These are phyloP conservation scores for Pseudocercospora fijiensis DNA, from an alignment of 2,329 filamentous ascomycete genomes.

Conservation along the genomic window DNA sequence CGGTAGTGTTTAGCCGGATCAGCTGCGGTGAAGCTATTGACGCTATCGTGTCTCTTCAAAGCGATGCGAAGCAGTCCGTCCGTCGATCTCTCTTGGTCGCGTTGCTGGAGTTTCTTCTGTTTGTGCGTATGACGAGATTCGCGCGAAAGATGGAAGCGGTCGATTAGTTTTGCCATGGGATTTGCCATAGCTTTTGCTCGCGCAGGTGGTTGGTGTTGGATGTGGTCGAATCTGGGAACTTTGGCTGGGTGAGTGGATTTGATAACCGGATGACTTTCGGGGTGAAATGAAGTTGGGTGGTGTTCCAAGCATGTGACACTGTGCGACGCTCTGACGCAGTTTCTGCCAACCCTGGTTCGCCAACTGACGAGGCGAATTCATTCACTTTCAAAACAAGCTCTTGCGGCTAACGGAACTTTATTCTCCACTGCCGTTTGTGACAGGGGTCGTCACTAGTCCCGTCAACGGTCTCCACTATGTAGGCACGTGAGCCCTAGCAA, in stretches of 20 bases:
- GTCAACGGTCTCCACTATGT: not conserved
- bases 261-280: not conserved
- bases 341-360: not conserved
- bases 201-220: not conserved
- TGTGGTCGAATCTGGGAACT: not conserved
- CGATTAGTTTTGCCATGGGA: conserved; percentile 8
- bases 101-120: conserved; percentile 8
- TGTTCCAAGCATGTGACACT: not conserved
- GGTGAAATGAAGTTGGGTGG: not conserved
- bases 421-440: conserved; percentile 5
- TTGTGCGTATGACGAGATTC: conserved; percentile 1
- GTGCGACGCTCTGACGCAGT: not conserved
- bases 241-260: not conserved
- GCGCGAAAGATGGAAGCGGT: conserved; percentile 8
- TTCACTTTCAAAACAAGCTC: not conserved
- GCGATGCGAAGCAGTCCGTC: conserved; percentile 19
- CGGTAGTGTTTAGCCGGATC: conserved; percentile 11
- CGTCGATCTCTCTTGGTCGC: conserved; percentile 12
- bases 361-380: not conserved
- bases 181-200: not conserved
- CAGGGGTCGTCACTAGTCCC: not conserved
- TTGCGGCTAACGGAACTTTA: conserved; percentile 4
- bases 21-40: conserved; percentile 17
- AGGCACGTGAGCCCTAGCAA: not conserved
- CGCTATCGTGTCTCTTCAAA: conserved; percentile 9